Evolutionary conservation across 352 stramenopile species (phyloP).

Genomic region (Phytopythium cucurbitacearum): DNA sequence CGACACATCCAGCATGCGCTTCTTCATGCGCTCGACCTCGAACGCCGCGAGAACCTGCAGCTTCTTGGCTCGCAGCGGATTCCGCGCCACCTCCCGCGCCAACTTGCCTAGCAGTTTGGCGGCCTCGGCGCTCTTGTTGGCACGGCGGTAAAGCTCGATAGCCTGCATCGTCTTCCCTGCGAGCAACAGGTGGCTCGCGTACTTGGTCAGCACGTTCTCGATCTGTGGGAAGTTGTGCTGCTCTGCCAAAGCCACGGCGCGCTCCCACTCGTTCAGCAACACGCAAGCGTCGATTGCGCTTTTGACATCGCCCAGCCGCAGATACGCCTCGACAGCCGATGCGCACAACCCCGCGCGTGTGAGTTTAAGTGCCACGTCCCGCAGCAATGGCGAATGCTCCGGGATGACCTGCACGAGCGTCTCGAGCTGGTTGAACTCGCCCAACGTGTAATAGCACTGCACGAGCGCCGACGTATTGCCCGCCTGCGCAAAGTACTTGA

Average conservation of each 20-base stretch:
- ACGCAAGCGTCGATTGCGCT: conserved; percentile 91
- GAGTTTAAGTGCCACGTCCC: conserved; percentile 87
- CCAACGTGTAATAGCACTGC: conserved; percentile 90
- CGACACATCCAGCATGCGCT: conserved; percentile 85
- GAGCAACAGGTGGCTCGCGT: conserved; percentile 80
- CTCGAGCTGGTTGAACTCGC: conserved; percentile 86
- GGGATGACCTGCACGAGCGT: conserved; percentile 83
- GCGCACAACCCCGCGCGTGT: conserved; percentile 80
- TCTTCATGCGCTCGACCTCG: conserved; percentile 91
- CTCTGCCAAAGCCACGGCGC: conserved; percentile 87
- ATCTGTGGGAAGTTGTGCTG: conserved; percentile 93
- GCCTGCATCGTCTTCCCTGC: conserved; percentile 85
- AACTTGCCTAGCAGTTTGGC: conserved; percentile 89
- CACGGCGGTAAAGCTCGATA: conserved; percentile 92
- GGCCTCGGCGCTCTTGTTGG: conserved; percentile 90
- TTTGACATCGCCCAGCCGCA: conserved; percentile 90
- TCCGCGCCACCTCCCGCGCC: conserved; percentile 71
- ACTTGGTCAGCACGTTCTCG: conserved; percentile 90
- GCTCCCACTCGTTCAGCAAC: conserved; percentile 91
- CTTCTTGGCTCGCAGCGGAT: conserved; percentile 91
- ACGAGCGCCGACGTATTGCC: conserved; percentile 73
- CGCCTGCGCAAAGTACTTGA: conserved; percentile 89
- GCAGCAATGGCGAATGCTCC: conserved; percentile 70
- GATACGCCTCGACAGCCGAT: conserved; percentile 81
- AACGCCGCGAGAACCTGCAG: conserved; percentile 92